Evolutionary conservation across 768 basidiomycete species (phyloP), one percentile per base, ranked within the genome.

Genomic region (Postia placenta): DNA sequence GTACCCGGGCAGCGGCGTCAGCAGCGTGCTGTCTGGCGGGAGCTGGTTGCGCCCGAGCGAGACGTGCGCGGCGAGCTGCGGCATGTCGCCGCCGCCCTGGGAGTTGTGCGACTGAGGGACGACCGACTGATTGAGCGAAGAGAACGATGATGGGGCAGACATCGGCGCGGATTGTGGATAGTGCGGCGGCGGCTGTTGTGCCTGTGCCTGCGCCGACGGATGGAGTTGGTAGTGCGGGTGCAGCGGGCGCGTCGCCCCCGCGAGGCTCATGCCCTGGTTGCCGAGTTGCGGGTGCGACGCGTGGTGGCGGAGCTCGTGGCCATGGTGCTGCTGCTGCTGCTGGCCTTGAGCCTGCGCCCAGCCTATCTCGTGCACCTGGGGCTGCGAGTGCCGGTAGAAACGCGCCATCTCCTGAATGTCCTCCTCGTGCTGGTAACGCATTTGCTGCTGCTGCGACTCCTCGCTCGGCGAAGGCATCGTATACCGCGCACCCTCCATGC

Each of bases 1-100:
- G 44, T 45, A 84, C 19, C 80, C 76, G 3, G 79, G 73, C 17
- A 85, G 69, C n/a, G 86, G 83, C 26, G 85, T 87, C 52, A 87
- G 69, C 47, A 88, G 71, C 82, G 73, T 25, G 73, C 73, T 33
- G 77, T 74, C 47, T 74, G 69, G 53, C 76, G 70, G 50, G 67
- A 52, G 50, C 60, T 77, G 3, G 72, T 64, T 24, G 79, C 80
- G 60, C 81, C 85, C 22, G 81, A 86, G 64, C 81, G 48, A 59
- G 45, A 40, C 53, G 47, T 51, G 60, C 42, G 54, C 50, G 11
- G 59, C 45, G 45, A 60, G 51, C 37, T 55, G 50, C 11, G 56
- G 39, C 5, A 45, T 4, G n/a, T 45, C 44, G 3, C 24, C 6
- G 4, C 24, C 20, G 9, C 24, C 44, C 11, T 19, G 22, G 44